phyloP scores from a whole-genome alignment of 176 grass and related monocot genomes.

The Oryza meridionalis region DNA sequence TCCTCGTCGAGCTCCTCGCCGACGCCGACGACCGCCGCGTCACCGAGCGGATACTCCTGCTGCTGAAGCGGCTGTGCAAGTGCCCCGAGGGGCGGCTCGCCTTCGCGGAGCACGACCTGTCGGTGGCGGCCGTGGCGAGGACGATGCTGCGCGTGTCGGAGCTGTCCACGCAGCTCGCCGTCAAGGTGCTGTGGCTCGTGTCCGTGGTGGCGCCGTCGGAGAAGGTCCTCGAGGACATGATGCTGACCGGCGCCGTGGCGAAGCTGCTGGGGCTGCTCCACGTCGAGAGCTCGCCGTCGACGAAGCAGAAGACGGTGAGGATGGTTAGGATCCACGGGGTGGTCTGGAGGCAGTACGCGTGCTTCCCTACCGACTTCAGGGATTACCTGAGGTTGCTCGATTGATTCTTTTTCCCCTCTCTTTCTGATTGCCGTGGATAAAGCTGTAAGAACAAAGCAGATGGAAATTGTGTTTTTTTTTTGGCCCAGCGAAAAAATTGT shows the following conservation, averaged over 20 bases:
- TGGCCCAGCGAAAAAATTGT: background rate
- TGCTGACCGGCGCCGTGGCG: constrained; percentile 62
- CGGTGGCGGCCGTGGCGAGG: constrained; percentile 62
- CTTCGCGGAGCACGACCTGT: constrained; percentile 68
- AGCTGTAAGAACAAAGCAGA: constrained; percentile 19
- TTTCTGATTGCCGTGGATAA: background rate
- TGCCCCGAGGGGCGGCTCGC: constrained; percentile 68
- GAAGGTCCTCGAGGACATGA: constrained; percentile 76
- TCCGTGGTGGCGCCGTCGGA: constrained; percentile 56
- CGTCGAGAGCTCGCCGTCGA: constrained; percentile 55
- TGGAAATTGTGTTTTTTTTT: constrained; percentile 7
- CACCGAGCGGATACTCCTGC: constrained; percentile 68
- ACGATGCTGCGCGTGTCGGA: constrained; percentile 78
- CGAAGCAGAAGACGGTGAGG: constrained; percentile 70
- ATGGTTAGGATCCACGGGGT: constrained; percentile 63
- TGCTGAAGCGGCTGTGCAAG: constrained; percentile 80
- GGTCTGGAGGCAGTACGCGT: constrained; percentile 71
- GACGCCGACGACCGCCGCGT: constrained; percentile 51
- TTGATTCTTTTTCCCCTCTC: constrained; percentile 32
- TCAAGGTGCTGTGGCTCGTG: constrained; percentile 76
- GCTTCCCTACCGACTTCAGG: constrained; percentile 67
- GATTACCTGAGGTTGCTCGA: constrained; percentile 52
- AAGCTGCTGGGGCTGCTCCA: constrained; percentile 79
- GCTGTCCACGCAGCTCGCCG: constrained; percentile 66
- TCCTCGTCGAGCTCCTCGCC: constrained; percentile 76